These are phyloP conservation scores for Climacium dendroides DNA, from an alignment of 225 moss, liverwort and hornwort genomes.

Conservation along the genomic window DNA sequence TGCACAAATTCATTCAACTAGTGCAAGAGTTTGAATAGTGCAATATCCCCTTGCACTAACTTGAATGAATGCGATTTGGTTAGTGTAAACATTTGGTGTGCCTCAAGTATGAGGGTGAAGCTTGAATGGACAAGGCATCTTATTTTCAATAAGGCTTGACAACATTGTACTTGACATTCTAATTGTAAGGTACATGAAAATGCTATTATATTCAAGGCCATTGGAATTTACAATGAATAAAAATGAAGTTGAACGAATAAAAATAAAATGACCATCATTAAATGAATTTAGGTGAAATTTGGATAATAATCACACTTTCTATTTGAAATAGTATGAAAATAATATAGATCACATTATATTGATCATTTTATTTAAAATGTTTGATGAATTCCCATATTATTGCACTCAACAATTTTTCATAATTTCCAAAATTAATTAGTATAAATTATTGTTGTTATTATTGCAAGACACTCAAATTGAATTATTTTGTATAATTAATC, in stretches of 20 bases:
- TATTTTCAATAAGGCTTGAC: neutral
- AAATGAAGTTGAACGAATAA: too few species aligned
- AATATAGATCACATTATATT: neutral
- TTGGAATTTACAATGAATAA: fast-evolving
- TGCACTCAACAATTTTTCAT: neutral
- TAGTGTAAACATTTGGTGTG: neutral
- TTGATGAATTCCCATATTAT: neutral
- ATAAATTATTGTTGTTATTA: fast-evolving
- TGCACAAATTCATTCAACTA: neutral
- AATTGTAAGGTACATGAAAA: neutral
- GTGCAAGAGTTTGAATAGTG: fast-evolving
- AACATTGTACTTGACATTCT: fast-evolving
- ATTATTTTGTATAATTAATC: neutral
- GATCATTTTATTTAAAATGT: neutral
- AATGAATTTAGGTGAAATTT: neutral
- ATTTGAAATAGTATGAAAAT: neutral
- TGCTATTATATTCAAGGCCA: neutral
- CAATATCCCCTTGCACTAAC: neutral
- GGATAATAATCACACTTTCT: too few species aligned
- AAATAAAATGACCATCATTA: neutral
- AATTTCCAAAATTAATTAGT: neutral
- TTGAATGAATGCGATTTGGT: neutral
- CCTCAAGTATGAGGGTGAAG: neutral
- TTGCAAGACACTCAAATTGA: neutral
- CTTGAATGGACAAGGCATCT: fast-evolving